phyloP scores from a whole-genome alignment of 768 basidiomycete species.

The Collybiopsis luxurians region DNA sequence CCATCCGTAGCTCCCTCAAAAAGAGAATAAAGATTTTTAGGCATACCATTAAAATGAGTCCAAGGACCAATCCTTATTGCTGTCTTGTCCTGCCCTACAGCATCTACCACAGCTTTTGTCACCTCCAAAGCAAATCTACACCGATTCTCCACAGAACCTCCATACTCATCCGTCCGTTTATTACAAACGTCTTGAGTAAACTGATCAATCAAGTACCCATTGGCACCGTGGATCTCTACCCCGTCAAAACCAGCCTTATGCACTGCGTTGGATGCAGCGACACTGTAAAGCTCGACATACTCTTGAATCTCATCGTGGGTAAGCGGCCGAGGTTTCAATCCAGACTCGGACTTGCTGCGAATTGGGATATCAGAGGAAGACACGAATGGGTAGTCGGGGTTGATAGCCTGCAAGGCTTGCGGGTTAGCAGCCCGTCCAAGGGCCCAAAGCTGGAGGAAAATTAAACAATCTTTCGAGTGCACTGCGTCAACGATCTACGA shows the following conservation, averaged over 20 bases:
- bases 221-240: constrained; percentile 44
- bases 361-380: constrained; percentile 23
- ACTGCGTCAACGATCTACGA: constrained; percentile 53
- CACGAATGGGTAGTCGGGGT: constrained; percentile 22
- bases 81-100: constrained; percentile 52
- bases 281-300: constrained; percentile 46
- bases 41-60: constrained; percentile 37
- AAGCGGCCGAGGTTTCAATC: constrained; percentile 39
- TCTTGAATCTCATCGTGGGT: constrained; percentile 48
- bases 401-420: constrained; percentile 30
- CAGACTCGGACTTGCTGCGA: not conserved
- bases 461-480: constrained; percentile 48
- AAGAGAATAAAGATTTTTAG: too few relatives aligned
- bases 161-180: constrained; percentile 61
- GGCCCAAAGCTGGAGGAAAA: constrained; percentile 47
- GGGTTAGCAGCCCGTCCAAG: constrained; percentile 43
- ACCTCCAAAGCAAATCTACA: constrained; percentile 56
- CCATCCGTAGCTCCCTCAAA: too few relatives aligned
- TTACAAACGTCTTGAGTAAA: constrained; percentile 61
- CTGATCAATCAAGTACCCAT: constrained; percentile 55
- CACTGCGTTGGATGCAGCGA: constrained; percentile 55
- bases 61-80: constrained; percentile 60
- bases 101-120: constrained; percentile 44
- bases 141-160: constrained; percentile 62
- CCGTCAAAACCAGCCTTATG: constrained; percentile 67